A percentile compares a stretch with the other conserved stretches of the same genome.
These are phyloP conservation scores for Talaromyces sp. DNA, from an alignment of 2,329 filamentous ascomycete species.

Conservation along the genomic window DNA sequence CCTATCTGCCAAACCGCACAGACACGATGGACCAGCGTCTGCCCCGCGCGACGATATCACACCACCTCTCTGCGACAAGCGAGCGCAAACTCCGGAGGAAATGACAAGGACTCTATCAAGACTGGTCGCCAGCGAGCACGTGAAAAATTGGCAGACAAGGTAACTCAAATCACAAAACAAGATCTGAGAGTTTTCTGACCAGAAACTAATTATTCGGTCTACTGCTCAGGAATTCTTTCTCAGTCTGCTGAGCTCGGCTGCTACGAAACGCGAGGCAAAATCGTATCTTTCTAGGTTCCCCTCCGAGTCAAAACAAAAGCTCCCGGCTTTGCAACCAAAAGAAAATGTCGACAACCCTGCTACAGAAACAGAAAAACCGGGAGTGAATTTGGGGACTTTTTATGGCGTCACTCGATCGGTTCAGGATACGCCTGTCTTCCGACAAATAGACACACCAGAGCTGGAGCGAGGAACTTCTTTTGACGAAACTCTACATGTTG, in stretches of 20 bases:
- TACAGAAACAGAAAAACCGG: constrained; percentile 34
- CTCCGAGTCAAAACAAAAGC: constrained; percentile 29
- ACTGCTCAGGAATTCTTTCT: constrained; percentile 68
- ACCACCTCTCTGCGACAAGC: constrained; percentile 5
- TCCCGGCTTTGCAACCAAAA: constrained; percentile 25
- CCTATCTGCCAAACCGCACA: neutral
- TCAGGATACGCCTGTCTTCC: constrained; percentile 55
- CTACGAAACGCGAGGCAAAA: constrained; percentile 87
- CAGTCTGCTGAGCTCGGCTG: constrained; percentile 78
- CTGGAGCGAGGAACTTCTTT: constrained; percentile 22
- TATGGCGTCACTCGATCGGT: constrained; percentile 55
- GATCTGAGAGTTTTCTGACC: no score
- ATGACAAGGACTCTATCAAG: neutral
- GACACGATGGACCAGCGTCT: neutral
- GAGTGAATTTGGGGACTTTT: constrained; percentile 57
- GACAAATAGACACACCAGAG: constrained; percentile 44
- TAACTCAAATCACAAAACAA: constrained; percentile 10
- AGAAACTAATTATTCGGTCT: neutral
- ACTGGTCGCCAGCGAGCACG: constrained; percentile 31
- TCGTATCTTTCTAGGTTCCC: constrained; percentile 86
- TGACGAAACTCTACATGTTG: constrained; percentile 62
- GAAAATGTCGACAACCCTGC: constrained; percentile 17
- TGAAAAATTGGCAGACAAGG: constrained; percentile 40
- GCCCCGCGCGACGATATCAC: constrained; percentile 1
- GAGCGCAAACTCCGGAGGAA: neutral